phyloP scores from a whole-genome alignment of 768 basidiomycete genomes.

The Tulasnella sp. region DNA sequence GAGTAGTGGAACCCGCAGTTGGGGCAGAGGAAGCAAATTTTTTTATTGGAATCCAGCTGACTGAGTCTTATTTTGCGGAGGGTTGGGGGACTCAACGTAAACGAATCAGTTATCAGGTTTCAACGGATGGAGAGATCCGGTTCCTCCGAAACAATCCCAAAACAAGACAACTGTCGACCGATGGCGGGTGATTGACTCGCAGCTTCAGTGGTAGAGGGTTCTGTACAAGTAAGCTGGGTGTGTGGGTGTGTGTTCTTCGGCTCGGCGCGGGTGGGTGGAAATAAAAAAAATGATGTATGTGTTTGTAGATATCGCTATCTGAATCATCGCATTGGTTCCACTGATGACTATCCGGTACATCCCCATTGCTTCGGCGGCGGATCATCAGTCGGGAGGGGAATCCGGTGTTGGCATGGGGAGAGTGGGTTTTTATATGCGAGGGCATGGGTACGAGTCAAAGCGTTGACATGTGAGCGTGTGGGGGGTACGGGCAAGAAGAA shows the following conservation, averaged over 20 bases:
- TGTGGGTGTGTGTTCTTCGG: neutral
- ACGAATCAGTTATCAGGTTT: too few relatives aligned
- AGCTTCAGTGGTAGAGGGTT: neutral
- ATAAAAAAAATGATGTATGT: neutral
- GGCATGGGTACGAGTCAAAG: neutral
- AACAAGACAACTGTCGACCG: neutral
- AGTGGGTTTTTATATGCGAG: neutral
- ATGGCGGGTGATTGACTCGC: neutral
- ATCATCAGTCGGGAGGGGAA: neutral
- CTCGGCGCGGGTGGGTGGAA: neutral
- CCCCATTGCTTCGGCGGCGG: neutral
- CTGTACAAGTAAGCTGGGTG: too few relatives aligned
- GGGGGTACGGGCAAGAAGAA: neutral
- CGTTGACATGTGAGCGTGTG: neutral
- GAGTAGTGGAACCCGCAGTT: neutral
- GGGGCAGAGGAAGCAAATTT: too few relatives aligned
- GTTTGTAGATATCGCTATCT: neutral
- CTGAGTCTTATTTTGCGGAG: neutral
- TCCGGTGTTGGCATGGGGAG: neutral
- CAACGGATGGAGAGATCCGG: neutral
- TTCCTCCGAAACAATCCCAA: neutral
- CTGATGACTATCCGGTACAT: neutral
- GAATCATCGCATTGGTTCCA: neutral
- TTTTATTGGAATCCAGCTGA: neutral
- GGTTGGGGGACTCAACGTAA: slow-evolving; percentile 3